Evolutionary conservation across 2,329 filamentous ascomycete genomes (phyloP), one percentile per base, ranked within the genome.

Genomic region (Epichloe glyceriae): DNA sequence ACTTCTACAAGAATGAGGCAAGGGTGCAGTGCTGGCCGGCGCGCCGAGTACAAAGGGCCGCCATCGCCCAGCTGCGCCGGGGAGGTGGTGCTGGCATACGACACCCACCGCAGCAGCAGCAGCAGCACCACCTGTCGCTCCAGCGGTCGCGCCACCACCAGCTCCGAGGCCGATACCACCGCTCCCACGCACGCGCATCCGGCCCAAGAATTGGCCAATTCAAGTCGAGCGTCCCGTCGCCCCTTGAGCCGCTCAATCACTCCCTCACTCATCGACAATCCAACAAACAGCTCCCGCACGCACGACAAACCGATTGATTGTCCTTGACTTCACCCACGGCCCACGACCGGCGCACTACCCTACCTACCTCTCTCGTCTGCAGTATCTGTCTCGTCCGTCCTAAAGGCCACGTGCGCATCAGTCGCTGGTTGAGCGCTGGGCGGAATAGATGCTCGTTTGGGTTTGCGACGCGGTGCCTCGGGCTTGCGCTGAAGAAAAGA

Each of bases 1-100:
- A 67, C 59, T 71, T 71, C 67, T 70, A 70, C 67, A 70, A 69
- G 66, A 62, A 61, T 69, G 67, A 68, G 65, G 68, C 68, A 67
- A 65, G 54, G 56, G 17, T 44, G 50, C 54, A 8, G 48, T 15
- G 5, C 26, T 12, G 47, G 12, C 15, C 39, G 47, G 47, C 51
- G 52, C 53, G 22, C 37, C 42, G 34, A 56, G 60, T 67, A 67
- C 66, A 67, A 61, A 67, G 63, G 61, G 53, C 44, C 50, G 50
- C 54, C 53, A 46, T 54, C 52, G 53, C 54, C 52, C 60, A 52
- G 45, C 42, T 47, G 46, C 33, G 34, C 46, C 39, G 22, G 37
- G 10, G n/a, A n/a, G n/a, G n/a, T n/a, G n/a, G n/a, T n/a, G 47
- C 38, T 47, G 45, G 40, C 53, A 49, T 46, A 45, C 48, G 15